Evolutionary conservation across 2,329 filamentous ascomycete species (phyloP).

Genomic region (Alternaria sp.): DNA sequence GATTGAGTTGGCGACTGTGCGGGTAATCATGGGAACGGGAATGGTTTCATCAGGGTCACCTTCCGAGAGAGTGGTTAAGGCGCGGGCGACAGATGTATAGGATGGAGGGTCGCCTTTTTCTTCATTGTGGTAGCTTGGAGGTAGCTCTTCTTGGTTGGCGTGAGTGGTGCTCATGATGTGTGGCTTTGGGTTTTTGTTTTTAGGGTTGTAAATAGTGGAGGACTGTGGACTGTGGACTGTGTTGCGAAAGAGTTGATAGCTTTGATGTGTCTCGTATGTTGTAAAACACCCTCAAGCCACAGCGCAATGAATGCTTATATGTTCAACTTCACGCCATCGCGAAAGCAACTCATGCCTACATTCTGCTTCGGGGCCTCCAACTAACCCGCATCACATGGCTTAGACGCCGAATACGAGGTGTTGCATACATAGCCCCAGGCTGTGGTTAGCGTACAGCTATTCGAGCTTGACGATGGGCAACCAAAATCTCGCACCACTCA

Average conservation of each 20-base stretch:
- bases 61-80: constrained; percentile 10
- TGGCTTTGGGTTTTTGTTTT: neutral
- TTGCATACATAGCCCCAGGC: neutral
- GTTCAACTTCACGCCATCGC: neutral
- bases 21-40: constrained; percentile 23
- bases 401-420: neutral
- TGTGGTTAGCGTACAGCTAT: neutral
- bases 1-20: constrained; percentile 13
- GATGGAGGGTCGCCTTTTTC: constrained; percentile 3
- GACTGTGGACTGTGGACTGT: neutral
- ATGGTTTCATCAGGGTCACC: constrained; percentile 24
- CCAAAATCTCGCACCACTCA: neutral
- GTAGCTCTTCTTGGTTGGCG: neutral
- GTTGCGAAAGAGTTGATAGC: neutral
- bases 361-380: neutral
- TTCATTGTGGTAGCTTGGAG: constrained; percentile 14
- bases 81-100: constrained; percentile 17
- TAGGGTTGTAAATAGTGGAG: neutral
- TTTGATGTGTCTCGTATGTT: neutral
- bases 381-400: constrained; percentile 4
- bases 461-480: neutral
- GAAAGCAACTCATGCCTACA: neutral
- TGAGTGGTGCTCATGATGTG: neutral
- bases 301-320: neutral
- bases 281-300: neutral